Evolutionary conservation across 768 basidiomycete genomes (phyloP).

Genomic region (Boletus tylopilopsis): DNA sequence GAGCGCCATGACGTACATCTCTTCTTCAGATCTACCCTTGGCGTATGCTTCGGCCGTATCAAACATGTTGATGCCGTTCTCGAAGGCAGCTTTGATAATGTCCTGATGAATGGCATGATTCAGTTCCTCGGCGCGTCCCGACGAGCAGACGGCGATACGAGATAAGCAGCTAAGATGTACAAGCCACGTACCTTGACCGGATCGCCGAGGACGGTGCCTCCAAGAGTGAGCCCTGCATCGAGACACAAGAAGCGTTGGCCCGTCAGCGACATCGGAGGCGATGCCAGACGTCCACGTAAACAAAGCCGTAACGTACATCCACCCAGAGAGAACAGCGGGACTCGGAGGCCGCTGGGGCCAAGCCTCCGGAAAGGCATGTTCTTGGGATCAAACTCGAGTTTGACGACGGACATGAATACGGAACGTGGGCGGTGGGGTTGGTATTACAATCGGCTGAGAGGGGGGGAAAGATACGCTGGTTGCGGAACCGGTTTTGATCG

Average conservation of each 20-base stretch:
- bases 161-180: no score
- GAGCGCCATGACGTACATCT: conserved; percentile 37
- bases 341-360: conserved; percentile 46
- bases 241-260: neutral
- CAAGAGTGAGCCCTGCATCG: conserved; percentile 42
- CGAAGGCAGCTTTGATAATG: conserved; percentile 51
- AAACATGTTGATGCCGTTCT: conserved; percentile 50
- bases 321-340: conserved; percentile 52
- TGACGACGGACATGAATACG: conserved; percentile 27
- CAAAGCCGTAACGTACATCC: conserved; percentile 34
- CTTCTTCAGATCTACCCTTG: conserved; percentile 47
- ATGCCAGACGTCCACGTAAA: neutral
- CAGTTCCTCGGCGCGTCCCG: no score
- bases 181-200: conserved; percentile 41
- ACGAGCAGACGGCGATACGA: no score
- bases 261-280: no score
- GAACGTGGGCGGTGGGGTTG: no score
- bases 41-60: conserved; percentile 46
- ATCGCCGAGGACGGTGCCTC: conserved; percentile 46
- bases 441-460: no score
- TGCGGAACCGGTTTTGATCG: neutral
- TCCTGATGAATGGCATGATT: conserved; percentile 37
- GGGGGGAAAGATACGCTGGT: no score
- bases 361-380: conserved; percentile 40
- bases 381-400: conserved; percentile 36